phyloP scores from a whole-genome alignment of 2,329 filamentous ascomycete species.

The Tolypocladium ovalisporum region DNA sequence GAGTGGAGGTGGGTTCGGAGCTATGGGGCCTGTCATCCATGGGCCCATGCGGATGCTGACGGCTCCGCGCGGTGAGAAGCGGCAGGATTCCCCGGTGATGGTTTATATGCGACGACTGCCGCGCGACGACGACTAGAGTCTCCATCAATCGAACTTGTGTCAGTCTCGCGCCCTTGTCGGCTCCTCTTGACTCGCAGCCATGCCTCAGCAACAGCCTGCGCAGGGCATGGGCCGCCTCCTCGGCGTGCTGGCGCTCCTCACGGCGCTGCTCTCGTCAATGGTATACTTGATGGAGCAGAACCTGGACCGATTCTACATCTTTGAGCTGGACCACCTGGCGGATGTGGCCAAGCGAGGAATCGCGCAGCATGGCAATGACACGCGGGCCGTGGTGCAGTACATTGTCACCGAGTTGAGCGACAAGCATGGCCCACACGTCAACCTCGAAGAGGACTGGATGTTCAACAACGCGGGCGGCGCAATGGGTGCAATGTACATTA shows the following conservation, averaged over 20 bases:
- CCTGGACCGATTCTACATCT: slow-evolving; percentile 62
- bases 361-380: slow-evolving; percentile 63
- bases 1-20: background rate
- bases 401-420: slow-evolving; percentile 57
- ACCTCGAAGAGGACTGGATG: slow-evolving; percentile 69
- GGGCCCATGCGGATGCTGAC: slow-evolving; percentile 12
- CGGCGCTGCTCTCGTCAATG: slow-evolving; percentile 42
- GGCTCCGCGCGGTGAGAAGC: slow-evolving; percentile 15
- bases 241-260: slow-evolving; percentile 38
- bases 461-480: slow-evolving; percentile 89
- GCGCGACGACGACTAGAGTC: background rate
- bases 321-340: slow-evolving; percentile 57
- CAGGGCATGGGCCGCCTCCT: slow-evolving; percentile 25
- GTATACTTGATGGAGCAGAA: slow-evolving; percentile 47
- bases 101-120: background rate
- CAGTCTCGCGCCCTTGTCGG: background rate
- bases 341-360: slow-evolving; percentile 57
- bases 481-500: slow-evolving; percentile 86
- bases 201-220: background rate
- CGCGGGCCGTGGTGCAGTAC: slow-evolving; percentile 52
- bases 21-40: no score
- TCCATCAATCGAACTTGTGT: background rate
- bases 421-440: slow-evolving; percentile 45
- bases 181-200: background rate
- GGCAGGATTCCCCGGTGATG: slow-evolving; percentile 10